Percentiles rank a stretch among this genome's conserved stretches.
Conservation (phyloP, 345 rosid genomes). For the Limnanthes douglasii region DNA sequence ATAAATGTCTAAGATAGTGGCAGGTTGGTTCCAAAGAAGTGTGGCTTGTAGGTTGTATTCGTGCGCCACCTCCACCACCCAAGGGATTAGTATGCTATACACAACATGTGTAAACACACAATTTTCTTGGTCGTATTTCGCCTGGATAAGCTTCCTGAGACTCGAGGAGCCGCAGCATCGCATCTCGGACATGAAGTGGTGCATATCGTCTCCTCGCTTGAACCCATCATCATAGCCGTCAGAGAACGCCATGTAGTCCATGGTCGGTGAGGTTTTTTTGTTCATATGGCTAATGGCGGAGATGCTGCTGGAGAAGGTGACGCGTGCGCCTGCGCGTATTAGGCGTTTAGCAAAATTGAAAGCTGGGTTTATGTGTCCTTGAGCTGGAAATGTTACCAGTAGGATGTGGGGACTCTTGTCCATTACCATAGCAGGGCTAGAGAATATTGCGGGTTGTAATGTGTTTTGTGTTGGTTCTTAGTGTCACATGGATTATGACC, state of each 20-base stretch:
- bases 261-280: conserved; percentile 2
- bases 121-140: conserved; percentile 1
- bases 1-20: conserved; percentile 33
- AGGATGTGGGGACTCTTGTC: conserved; percentile 42
- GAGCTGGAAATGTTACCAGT: conserved; percentile 32
- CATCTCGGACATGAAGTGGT: conserved; percentile 14
- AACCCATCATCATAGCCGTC: conserved; percentile 45
- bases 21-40: conserved; percentile 52
- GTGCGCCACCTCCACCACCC: conserved; percentile 41
- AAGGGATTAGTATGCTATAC: conserved; percentile 33
- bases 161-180: conserved; percentile 21
- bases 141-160: conserved; percentile 18
- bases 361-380: conserved; percentile 57
- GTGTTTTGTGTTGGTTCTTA: too few species aligned
- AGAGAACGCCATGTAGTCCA: conserved; percentile 30
- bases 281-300: conserved; percentile 26
- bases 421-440: too few species aligned
- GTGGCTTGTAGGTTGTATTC: conserved; percentile 19
- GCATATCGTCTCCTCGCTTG: conserved; percentile 2
- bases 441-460: too few species aligned
- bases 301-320: conserved; percentile 29
- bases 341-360: conserved; percentile 47
- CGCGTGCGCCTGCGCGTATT: conserved; percentile 19
- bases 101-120: conserved; percentile 21
- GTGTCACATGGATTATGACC: too few species aligned